A percentile compares a stretch with the other conserved stretches of the same genome.
Conservation (phyloP, 2,329 filamentous ascomycete species). For the Herpotrichia juniperi region DNA sequence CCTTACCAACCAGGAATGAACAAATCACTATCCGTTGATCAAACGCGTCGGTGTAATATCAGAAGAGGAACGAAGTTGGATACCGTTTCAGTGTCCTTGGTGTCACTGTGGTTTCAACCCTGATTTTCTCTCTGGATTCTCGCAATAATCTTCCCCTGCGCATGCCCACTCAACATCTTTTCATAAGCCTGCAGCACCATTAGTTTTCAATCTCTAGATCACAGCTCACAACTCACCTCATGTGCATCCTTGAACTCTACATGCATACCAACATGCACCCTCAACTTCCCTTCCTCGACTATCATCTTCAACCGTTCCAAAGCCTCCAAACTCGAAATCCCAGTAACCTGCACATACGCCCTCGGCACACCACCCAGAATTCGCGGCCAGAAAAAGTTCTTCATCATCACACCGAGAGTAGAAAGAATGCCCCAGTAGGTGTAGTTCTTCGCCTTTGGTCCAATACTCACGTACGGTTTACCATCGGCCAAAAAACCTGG, state of each 20-base stretch:
- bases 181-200: not conserved
- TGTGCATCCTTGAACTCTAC: constrained; percentile 13
- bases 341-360: constrained; percentile 18
- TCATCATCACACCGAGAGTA: constrained; percentile 15
- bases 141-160: not conserved
- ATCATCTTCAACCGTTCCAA: constrained; percentile 13
- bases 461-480: constrained; percentile 21
- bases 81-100: no score
- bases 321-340: constrained; percentile 7
- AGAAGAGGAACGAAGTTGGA: no score
- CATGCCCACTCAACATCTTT: not conserved
- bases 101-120: no score
- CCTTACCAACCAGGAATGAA: no score
- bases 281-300: constrained; percentile 13
- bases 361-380: constrained; percentile 20
- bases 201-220: not conserved
- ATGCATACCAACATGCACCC: constrained; percentile 9
- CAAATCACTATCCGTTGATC: no score
- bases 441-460: constrained; percentile 11
- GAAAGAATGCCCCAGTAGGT: constrained; percentile 13
- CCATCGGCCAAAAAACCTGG: constrained; percentile 17
- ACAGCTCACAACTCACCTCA: constrained; percentile 7
- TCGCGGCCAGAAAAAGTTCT: constrained; percentile 19
- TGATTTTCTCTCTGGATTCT: not conserved
- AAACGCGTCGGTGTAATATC: no score